phyloP scores from a whole-genome alignment of 2,329 filamentous ascomycete genomes.

The Aspergillus fischeri region DNA sequence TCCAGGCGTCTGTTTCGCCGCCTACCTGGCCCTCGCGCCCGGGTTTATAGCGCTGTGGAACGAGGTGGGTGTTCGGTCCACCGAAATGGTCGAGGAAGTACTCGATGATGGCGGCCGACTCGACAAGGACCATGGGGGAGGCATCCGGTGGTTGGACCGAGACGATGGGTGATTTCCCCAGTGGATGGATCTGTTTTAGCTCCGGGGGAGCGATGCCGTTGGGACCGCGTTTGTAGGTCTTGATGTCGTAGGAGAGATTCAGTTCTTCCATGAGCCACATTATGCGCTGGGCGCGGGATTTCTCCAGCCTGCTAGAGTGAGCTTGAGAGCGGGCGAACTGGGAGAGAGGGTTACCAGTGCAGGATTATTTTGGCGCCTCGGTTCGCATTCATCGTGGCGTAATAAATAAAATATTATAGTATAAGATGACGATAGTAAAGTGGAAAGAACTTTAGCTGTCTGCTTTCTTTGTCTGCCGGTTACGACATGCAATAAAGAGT shows the following conservation, averaged over 20 bases:
- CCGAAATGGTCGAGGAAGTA: slow-evolving; percentile 71
- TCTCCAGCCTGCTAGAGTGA: slow-evolving; percentile 63
- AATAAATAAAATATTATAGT: too few species aligned
- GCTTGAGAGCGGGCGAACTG: not conserved
- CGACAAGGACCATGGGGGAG: slow-evolving; percentile 63
- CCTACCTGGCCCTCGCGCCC: slow-evolving; percentile 54
- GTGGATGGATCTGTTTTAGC: slow-evolving; percentile 72
- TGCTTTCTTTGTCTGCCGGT: too few species aligned
- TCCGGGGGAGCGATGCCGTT: slow-evolving; percentile 67
- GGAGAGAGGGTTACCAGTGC: slow-evolving; percentile 52
- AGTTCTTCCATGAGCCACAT: slow-evolving; percentile 85
- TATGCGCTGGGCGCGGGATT: slow-evolving; percentile 77
- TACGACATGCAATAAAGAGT: too few species aligned
- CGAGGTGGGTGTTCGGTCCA: slow-evolving; percentile 31
- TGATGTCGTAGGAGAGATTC: slow-evolving; percentile 70
- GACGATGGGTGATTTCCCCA: slow-evolving; percentile 83
- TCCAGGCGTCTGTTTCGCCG: slow-evolving; percentile 57
- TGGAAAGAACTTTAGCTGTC: too few species aligned
- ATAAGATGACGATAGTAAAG: too few species aligned
- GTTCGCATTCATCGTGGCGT: not conserved
- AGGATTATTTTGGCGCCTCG: slow-evolving; percentile 54
- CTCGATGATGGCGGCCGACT: slow-evolving; percentile 76
- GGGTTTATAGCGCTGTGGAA: slow-evolving; percentile 48
- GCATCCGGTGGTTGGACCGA: slow-evolving; percentile 51
- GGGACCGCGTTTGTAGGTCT: slow-evolving; percentile 66